A percentile compares a stretch with the other conserved stretches of the same genome.
Evolutionary conservation across 805 yeast species (phyloP).

Genomic region (Wickerhamiella lipophila): DNA sequence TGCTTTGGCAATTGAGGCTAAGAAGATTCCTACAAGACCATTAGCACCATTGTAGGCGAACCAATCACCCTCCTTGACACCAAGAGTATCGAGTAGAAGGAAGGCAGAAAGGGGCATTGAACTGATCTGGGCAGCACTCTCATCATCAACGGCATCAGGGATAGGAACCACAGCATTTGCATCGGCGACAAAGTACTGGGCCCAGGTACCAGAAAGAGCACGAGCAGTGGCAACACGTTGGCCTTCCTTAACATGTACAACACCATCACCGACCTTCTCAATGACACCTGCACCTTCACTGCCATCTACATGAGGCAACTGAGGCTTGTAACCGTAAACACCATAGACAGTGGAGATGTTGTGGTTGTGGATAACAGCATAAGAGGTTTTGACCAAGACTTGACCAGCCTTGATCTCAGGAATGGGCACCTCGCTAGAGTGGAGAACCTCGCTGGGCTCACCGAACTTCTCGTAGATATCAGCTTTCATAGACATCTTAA

Average conservation of each 20-base stretch:
- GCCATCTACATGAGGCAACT: constrained; percentile 4
- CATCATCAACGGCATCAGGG: constrained; percentile 7
- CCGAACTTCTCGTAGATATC: constrained; percentile 8
- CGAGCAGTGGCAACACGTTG: constrained; percentile 5
- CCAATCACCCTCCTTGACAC: constrained; percentile 10
- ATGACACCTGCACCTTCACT: constrained; percentile 7
- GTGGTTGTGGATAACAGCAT: constrained; percentile 6
- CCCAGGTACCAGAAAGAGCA: constrained; percentile 10
- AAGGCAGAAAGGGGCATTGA: constrained; percentile 10
- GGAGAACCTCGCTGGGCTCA: constrained; percentile 14
- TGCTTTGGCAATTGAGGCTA: constrained; percentile 8
- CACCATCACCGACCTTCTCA: constrained; percentile 7
- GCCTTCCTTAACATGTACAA: constrained; percentile 9
- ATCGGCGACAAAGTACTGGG: constrained; percentile 11
- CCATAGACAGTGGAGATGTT: constrained; percentile 4
- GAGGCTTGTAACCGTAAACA: constrained; percentile 8
- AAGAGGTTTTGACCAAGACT: constrained; percentile 6
- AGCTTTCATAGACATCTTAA: constrained; percentile 8
- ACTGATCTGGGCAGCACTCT: constrained; percentile 10
- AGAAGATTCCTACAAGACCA: constrained; percentile 8
- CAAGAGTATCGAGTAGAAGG: constrained; percentile 5
- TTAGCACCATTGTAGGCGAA: constrained; percentile 11
- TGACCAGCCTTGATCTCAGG: constrained; percentile 6
- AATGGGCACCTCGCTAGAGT: neutral
- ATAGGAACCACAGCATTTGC: constrained; percentile 2